phyloP scores from a whole-genome alignment of 805 yeast genomes.

The Myxozyma sirexii region DNA sequence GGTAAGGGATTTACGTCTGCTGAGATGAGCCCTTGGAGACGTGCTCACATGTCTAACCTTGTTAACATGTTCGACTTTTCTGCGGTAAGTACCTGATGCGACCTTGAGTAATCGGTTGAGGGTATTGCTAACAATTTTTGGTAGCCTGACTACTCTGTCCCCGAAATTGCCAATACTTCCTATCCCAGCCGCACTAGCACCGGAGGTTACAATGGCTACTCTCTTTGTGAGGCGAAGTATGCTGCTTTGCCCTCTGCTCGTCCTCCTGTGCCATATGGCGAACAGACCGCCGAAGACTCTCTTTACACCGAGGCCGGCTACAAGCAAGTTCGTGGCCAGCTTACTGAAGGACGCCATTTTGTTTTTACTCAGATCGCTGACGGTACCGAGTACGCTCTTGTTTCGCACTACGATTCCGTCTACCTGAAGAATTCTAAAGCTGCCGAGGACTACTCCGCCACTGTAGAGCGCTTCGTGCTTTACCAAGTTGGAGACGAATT shows the following conservation, averaged over 20 bases:
- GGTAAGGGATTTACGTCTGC: slow-evolving; percentile 24
- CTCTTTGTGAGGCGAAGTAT: slow-evolving; percentile 20
- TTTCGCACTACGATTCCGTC: neutral
- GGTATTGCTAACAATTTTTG: neutral
- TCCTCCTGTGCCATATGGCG: slow-evolving; percentile 36
- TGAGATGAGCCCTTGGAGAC: slow-evolving; percentile 34
- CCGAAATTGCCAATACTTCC: slow-evolving; percentile 17
- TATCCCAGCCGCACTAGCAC: slow-evolving; percentile 15
- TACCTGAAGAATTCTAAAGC: slow-evolving; percentile 1
- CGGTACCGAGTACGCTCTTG: neutral
- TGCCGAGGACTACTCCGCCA: neutral
- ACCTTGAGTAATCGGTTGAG: neutral
- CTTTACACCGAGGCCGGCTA: slow-evolving; percentile 33
- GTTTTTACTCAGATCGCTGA: slow-evolving; percentile 16
- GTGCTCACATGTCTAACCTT: slow-evolving; percentile 36
- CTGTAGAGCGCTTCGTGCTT: slow-evolving; percentile 11
- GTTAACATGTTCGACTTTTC: slow-evolving; percentile 34
- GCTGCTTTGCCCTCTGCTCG: slow-evolving; percentile 7
- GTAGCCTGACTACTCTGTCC: slow-evolving; percentile 29
- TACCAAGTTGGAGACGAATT: slow-evolving; percentile 20
- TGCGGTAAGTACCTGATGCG: neutral
- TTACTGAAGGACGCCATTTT: slow-evolving; percentile 36
- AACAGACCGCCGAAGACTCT: slow-evolving; percentile 24
- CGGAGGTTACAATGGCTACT: slow-evolving; percentile 20
- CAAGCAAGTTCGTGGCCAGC: slow-evolving; percentile 33